A percentile compares a stretch with the other conserved stretches of the same genome.
These are phyloP conservation scores for Ascochyta fabae DNA, from an alignment of 2,329 filamentous ascomycete species.

Conservation along the genomic window DNA sequence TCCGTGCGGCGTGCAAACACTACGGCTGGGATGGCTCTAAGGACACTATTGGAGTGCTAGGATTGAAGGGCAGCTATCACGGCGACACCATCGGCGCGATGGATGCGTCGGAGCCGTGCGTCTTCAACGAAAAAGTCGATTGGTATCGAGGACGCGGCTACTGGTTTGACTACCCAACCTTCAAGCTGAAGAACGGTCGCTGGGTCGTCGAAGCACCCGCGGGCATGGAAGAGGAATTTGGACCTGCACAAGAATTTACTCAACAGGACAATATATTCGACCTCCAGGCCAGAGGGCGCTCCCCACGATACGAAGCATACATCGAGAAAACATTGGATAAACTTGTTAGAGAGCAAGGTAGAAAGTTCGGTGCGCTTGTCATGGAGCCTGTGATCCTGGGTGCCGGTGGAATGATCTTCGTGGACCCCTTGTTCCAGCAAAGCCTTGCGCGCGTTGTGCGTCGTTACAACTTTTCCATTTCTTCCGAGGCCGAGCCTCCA, in stretches of 20 bases:
- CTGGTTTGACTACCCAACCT: constrained; percentile 81
- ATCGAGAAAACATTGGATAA: constrained; percentile 63
- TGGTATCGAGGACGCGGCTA: constrained; percentile 82
- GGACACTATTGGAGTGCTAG: constrained; percentile 70
- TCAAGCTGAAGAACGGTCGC: constrained; percentile 68
- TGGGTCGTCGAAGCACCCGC: constrained; percentile 70
- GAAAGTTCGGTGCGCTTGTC: constrained; percentile 77
- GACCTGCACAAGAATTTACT: constrained; percentile 46
- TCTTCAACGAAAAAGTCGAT: constrained; percentile 82
- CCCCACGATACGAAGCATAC: constrained; percentile 63
- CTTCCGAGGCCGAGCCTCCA: neutral
- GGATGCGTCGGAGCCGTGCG: constrained; percentile 80
- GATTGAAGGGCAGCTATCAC: constrained; percentile 81
- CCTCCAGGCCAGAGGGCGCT: constrained; percentile 48
- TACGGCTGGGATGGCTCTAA: constrained; percentile 69
- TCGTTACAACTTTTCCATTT: constrained; percentile 60
- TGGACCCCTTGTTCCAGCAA: constrained; percentile 82
- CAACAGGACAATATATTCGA: constrained; percentile 46
- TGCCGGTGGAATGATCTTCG: constrained; percentile 83
- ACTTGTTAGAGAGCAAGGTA: constrained; percentile 62
- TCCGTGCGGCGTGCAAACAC: constrained; percentile 70
- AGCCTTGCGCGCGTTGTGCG: constrained; percentile 73
- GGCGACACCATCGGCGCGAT: constrained; percentile 89
- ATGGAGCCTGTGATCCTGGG: constrained; percentile 82
- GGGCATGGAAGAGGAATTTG: constrained; percentile 56